phyloP scores from a whole-genome alignment of 805 yeast species.

The Ogataea methanolica region DNA sequence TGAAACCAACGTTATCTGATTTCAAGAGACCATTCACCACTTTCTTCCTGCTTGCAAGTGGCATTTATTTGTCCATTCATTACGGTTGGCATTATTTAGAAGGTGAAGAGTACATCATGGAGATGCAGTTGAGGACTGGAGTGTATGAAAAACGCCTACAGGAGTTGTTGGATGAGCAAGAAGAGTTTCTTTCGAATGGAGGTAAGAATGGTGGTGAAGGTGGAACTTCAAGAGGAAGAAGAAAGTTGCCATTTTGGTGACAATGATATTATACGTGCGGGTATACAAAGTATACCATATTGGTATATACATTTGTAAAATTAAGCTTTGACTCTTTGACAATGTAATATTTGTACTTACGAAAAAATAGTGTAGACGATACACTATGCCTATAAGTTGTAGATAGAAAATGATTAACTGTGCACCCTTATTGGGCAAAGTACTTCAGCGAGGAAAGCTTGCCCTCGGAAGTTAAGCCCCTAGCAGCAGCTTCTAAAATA shows the following conservation, averaged over 20 bases:
- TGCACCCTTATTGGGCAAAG: slow-evolving; percentile 7
- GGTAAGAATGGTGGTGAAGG: not conserved
- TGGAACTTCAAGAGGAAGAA: not conserved
- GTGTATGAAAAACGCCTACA: slow-evolving; percentile 25
- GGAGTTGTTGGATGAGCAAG: slow-evolving; percentile 23
- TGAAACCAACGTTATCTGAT: slow-evolving; percentile 28
- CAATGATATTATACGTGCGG: too few relatives aligned
- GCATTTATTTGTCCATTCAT: slow-evolving; percentile 29
- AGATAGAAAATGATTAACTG: too few relatives aligned
- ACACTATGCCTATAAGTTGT: too few relatives aligned
- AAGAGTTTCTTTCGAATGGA: not conserved
- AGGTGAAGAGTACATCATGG: slow-evolving; percentile 24
- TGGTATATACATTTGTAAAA: too few relatives aligned
- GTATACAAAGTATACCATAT: too few relatives aligned
- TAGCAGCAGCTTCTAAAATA: slow-evolving; percentile 51
- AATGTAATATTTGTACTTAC: too few relatives aligned
- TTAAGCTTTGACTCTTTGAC: too few relatives aligned
- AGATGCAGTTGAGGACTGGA: slow-evolving; percentile 19
- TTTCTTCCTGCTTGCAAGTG: slow-evolving; percentile 28
- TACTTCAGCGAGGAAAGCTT: slow-evolving; percentile 35
- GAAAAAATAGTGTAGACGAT: too few relatives aligned
- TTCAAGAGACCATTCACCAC: slow-evolving; percentile 31
- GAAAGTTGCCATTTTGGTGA: not conserved
- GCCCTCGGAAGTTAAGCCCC: slow-evolving; percentile 49
- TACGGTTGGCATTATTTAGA: slow-evolving; percentile 30